Evolutionary conservation across 257 asterid species (phyloP).

Genomic region (Solanum paucissectum): DNA sequence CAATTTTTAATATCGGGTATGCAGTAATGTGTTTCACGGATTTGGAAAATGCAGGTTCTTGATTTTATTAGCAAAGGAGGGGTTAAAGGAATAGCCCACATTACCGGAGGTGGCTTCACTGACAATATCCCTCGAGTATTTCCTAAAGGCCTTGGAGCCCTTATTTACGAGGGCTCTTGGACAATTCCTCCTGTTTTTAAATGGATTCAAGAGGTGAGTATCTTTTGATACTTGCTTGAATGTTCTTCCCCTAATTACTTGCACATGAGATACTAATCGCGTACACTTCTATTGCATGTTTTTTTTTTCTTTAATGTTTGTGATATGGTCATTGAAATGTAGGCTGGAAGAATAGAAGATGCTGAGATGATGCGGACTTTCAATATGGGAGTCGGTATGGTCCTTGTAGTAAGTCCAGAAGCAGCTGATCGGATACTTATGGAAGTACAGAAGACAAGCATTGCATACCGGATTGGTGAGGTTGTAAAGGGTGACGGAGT

Average conservation of each 20-base stretch:
- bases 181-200: slow-evolving; percentile 64
- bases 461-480: slow-evolving; percentile 46
- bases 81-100: slow-evolving; percentile 93
- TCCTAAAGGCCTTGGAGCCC: slow-evolving; percentile 84
- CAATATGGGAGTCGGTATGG: slow-evolving; percentile 98
- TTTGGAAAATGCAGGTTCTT: slow-evolving; percentile 48
- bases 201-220: slow-evolving; percentile 85
- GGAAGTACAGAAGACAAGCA: slow-evolving; percentile 15
- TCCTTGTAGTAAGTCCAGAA: slow-evolving; percentile 62
- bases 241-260: not conserved
- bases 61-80: slow-evolving; percentile 78
- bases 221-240: not conserved
- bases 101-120: slow-evolving; percentile 93
- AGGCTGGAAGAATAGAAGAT: slow-evolving; percentile 80
- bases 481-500: slow-evolving; percentile 62
- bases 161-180: slow-evolving; percentile 63
- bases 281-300: not conserved
- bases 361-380: slow-evolving; percentile 81
- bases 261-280: not conserved
- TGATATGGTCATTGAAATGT: not conserved
- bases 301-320: not conserved
- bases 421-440: slow-evolving; percentile 45
- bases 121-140: slow-evolving; percentile 93
- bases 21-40: not conserved
- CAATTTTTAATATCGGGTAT: not conserved